A percentile compares a stretch with the other conserved stretches of the same genome.
These are phyloP conservation scores for Glaciozyma antarctica DNA, from an alignment of 768 basidiomycete genomes.

Conservation along the genomic window DNA sequence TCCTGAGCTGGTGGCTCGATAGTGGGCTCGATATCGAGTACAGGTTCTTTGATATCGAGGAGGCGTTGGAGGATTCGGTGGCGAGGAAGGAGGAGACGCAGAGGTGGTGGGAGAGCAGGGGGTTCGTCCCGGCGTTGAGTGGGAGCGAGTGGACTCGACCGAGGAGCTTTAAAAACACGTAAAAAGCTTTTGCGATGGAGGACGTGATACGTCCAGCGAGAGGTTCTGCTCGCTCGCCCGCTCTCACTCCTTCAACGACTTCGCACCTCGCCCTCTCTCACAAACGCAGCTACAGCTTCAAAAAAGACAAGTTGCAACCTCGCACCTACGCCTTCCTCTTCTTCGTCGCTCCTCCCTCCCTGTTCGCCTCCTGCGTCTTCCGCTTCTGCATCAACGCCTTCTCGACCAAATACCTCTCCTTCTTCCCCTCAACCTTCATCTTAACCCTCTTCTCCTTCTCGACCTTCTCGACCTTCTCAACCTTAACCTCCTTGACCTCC, in stretches of 20 bases:
- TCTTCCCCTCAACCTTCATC: neutral
- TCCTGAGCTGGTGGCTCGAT: conserved; percentile 80
- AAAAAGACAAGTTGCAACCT: too few relatives aligned
- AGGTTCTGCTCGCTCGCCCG: too few relatives aligned
- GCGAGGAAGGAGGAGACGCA: conserved; percentile 53
- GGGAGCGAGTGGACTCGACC: conserved; percentile 59
- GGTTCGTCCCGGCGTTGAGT: conserved; percentile 71
- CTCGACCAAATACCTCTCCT: neutral
- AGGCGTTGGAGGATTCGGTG: conserved; percentile 78
- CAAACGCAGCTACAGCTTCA: too few relatives aligned
- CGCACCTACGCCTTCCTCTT: too few relatives aligned
- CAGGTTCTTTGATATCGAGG: conserved; percentile 83
- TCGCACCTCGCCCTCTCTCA: too few relatives aligned
- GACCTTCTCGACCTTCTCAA: neutral
- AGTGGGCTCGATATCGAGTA: conserved; percentile 71
- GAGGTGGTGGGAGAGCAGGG: conserved; percentile 70
- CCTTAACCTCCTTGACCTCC: conserved; percentile 4
- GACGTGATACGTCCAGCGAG: too few relatives aligned
- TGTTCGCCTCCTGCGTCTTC: conserved; percentile 18
- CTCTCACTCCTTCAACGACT: too few relatives aligned
- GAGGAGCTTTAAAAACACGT: conserved; percentile 5
- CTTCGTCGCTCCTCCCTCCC: neutral
- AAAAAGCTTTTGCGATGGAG: too few relatives aligned
- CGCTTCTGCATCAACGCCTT: conserved; percentile 18
- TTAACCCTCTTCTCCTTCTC: neutral